Percentiles rank a stretch among this genome's conserved stretches.
Evolutionary conservation across 164 flowering plant genomes (phyloP).

Genomic region (Echeveria elegans): DNA sequence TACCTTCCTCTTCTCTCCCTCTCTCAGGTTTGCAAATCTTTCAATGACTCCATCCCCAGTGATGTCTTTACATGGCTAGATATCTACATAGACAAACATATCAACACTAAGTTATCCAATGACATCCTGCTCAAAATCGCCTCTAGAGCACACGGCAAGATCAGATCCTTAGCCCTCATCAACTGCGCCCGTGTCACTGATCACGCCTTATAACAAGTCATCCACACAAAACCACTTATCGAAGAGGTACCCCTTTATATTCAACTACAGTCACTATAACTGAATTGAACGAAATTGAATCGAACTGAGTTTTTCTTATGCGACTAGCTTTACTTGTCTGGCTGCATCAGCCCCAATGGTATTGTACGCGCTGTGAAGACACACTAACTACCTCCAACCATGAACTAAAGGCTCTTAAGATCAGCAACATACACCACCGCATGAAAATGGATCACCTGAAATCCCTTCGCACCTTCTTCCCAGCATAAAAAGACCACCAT

Average conservation of each 20-base stretch:
- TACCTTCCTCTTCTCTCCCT: conserved; percentile 57
- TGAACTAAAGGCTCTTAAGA: conserved; percentile 26
- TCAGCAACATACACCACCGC: conserved; percentile 47
- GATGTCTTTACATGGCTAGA: conserved; percentile 59
- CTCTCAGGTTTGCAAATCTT: conserved; percentile 38
- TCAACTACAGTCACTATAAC: neutral
- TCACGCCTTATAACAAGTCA: conserved; percentile 44
- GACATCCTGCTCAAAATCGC: conserved; percentile 37
- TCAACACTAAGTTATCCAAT: conserved; percentile 37
- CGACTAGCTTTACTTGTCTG: conserved; percentile 50
- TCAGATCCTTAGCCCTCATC: conserved; percentile 40
- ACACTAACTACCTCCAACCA: conserved; percentile 21
- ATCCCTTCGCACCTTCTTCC: conserved; percentile 25
- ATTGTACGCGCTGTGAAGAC: conserved; percentile 38
- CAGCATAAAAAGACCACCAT: neutral
- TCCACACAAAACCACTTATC: conserved; percentile 44
- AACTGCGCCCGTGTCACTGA: conserved; percentile 52
- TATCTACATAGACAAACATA: conserved; percentile 38
- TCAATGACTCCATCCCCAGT: conserved; percentile 39
- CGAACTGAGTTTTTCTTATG: neutral
- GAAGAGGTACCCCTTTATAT: conserved; percentile 35
- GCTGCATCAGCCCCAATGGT: conserved; percentile 60
- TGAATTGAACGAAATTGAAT: neutral
- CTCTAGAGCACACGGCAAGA: conserved; percentile 48
- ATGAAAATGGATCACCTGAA: conserved; percentile 36